phyloP scores from a whole-genome alignment of 1,284 basidiomycete genomes.

The Pisolithus thermaeus region DNA sequence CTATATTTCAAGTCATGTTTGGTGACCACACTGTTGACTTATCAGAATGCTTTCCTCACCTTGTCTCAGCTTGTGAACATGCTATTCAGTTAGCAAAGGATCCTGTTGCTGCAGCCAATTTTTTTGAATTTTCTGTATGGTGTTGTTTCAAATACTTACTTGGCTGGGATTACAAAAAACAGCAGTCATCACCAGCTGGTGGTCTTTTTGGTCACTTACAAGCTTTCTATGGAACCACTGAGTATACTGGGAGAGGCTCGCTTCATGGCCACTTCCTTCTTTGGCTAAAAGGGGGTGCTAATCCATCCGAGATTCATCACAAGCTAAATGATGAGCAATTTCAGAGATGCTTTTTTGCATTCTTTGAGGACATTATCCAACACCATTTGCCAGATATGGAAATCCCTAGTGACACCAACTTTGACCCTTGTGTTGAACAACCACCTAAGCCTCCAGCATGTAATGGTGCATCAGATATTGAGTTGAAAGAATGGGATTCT shows the following conservation, averaged over 20 bases:
- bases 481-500: background rate
- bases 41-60: background rate
- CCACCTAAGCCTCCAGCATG: background rate
- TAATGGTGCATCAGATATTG: too few species aligned
- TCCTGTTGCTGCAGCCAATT: slow-evolving; percentile 5
- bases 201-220: slow-evolving; percentile 2
- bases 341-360: slow-evolving; percentile 5
- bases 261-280: slow-evolving; percentile 13
- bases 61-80: background rate
- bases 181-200: background rate
- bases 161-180: background rate
- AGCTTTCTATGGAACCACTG: slow-evolving; percentile 10
- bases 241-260: slow-evolving; percentile 10
- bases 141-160: too few species aligned
- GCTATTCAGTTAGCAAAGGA: slow-evolving; percentile 2
- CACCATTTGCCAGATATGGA: slow-evolving; percentile 11
- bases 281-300: slow-evolving; percentile 5
- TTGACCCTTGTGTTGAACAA: slow-evolving; percentile 4
- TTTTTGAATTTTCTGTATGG: background rate
- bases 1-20: slow-evolving; percentile 14
- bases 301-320: slow-evolving; percentile 4
- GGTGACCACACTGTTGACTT: slow-evolving; percentile 5
- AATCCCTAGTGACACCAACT: background rate
- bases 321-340: background rate
- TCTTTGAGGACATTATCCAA: slow-evolving; percentile 11